Percentiles rank a stretch among this genome's conserved stretches.
Conservation (phyloP, 1,284 basidiomycete genomes). For the Schizophyllum amplum region DNA sequence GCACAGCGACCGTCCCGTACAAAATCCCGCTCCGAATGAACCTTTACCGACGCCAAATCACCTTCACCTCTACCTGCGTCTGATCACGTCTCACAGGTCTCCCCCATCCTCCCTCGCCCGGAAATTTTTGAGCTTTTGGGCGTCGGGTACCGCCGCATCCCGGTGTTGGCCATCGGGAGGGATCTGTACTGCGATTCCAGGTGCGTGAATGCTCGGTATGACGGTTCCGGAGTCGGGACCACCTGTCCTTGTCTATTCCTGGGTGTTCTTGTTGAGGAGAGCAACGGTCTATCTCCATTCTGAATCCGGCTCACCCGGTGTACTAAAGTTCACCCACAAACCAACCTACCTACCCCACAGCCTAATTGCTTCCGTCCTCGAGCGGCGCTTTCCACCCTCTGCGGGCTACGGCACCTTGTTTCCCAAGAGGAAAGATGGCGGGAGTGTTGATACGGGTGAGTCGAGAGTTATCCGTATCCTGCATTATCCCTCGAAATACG, state of each 20-base stretch:
- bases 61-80: too few relatives aligned
- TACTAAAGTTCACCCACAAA: too few relatives aligned
- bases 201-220: neutral
- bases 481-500: too few relatives aligned
- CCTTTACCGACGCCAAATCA: too few relatives aligned
- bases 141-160: constrained; percentile 44
- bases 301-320: neutral
- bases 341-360: too few relatives aligned
- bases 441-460: neutral
- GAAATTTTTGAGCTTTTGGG: constrained; percentile 44
- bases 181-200: constrained; percentile 45
- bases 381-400: constrained; percentile 39
- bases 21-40: too few relatives aligned
- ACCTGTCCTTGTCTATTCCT: too few relatives aligned
- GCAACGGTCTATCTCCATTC: neutral
- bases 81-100: constrained; percentile 19
- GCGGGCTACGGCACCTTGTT: constrained; percentile 40
- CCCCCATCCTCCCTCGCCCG: constrained; percentile 41
- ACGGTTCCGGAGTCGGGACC: constrained; percentile 1
- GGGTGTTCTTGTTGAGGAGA: too few relatives aligned
- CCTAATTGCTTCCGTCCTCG: constrained; percentile 36
- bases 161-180: constrained; percentile 48
- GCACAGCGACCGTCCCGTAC: too few relatives aligned
- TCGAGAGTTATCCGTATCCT: too few relatives aligned
- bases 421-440: constrained; percentile 18